Evolutionary conservation across 2,329 filamentous ascomycete genomes (phyloP).

Genomic region (Cladophialophora psammophila): DNA sequence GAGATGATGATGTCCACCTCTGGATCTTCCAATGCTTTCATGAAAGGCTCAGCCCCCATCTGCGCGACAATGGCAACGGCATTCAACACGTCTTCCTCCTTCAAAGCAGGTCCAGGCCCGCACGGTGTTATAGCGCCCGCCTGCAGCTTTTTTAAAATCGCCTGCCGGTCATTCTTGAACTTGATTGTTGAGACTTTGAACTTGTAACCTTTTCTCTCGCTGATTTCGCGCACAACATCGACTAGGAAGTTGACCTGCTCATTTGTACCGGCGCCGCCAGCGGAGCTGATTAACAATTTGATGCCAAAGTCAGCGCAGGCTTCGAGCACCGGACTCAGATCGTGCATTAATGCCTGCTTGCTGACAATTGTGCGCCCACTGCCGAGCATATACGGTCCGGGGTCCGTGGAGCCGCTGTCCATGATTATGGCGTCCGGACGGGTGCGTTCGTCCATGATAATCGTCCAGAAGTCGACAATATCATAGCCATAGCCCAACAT

Average conservation of each 20-base stretch:
- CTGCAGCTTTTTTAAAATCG: slow-evolving; percentile 6
- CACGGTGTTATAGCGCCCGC: slow-evolving; percentile 12
- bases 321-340: neutral
- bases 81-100: slow-evolving; percentile 48
- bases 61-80: slow-evolving; percentile 54
- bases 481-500: slow-evolving; percentile 20
- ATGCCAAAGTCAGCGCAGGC: neutral
- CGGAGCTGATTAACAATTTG: slow-evolving; percentile 1
- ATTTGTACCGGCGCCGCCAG: neutral
- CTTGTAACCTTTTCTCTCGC: neutral
- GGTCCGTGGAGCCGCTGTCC: slow-evolving; percentile 17
- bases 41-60: slow-evolving; percentile 56
- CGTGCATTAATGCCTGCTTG: neutral
- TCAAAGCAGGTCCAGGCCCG: slow-evolving; percentile 51
- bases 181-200: slow-evolving; percentile 8
- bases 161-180: slow-evolving; percentile 3
- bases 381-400: slow-evolving; percentile 12
- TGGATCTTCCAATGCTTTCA: slow-evolving; percentile 41
- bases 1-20: slow-evolving; percentile 59
- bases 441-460: slow-evolving; percentile 8
- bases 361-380: slow-evolving; percentile 7
- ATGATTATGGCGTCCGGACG: slow-evolving; percentile 11
- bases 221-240: neutral
- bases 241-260: slow-evolving; percentile 1
- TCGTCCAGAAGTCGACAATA: slow-evolving; percentile 13